phyloP scores from a whole-genome alignment of 78 protist genomes.

The Dictyostelium purpureum region DNA sequence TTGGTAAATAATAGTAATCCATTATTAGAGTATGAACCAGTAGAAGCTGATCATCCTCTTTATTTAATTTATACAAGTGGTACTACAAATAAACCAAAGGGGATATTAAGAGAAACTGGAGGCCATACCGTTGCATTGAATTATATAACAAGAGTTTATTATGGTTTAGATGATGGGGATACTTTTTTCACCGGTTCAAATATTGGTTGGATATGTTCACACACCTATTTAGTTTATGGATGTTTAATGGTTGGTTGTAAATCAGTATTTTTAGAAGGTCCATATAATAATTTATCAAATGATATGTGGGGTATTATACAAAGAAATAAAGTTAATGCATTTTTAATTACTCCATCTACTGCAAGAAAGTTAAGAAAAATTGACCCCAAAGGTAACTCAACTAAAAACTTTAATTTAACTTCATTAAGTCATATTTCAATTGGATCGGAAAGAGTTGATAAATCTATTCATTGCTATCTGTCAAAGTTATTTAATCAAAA shows the following conservation, averaged over 20 bases:
- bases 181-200: not conserved
- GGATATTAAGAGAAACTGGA: constrained; percentile 18
- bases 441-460: constrained; percentile 48
- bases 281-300: too few species aligned
- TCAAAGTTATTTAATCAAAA: not conserved
- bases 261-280: constrained; percentile 74
- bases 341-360: constrained; percentile 81
- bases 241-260: constrained; percentile 34
- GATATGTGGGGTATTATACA: constrained; percentile 26
- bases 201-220: constrained; percentile 50
- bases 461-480: not conserved
- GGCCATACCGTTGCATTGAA: constrained; percentile 29
- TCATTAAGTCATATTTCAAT: not conserved
- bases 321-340: constrained; percentile 18
- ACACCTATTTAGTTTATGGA: constrained; percentile 25
- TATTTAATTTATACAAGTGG: constrained; percentile 94
- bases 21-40: constrained; percentile 1
- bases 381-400: constrained; percentile 36
- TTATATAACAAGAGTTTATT: not conserved
- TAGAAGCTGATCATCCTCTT: constrained; percentile 83
- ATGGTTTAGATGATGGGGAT: not conserved
- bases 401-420: constrained; percentile 6
- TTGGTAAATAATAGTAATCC: not conserved
- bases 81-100: constrained; percentile 81
- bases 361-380: constrained; percentile 30